These are phyloP conservation scores for Phylloporus sp. DNA, from an alignment of 768 basidiomycete genomes.

Conservation along the genomic window DNA sequence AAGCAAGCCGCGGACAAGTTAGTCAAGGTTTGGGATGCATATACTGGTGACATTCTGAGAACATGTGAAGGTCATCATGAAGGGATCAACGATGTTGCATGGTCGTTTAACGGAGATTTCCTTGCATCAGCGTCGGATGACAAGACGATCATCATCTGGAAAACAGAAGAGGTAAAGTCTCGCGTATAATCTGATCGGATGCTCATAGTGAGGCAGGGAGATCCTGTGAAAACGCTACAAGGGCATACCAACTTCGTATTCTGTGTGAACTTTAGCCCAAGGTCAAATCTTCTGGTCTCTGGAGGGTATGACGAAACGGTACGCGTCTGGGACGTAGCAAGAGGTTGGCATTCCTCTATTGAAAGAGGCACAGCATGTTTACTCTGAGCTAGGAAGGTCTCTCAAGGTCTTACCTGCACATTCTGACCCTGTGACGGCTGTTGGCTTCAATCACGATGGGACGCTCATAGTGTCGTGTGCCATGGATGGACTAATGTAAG, in stretches of 20 bases:
- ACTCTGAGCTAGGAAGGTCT: slow-evolving; percentile 56
- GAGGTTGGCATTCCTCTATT: slow-evolving; percentile 47
- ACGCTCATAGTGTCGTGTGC: slow-evolving; percentile 92
- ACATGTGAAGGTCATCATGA: slow-evolving; percentile 72
- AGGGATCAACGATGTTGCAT: slow-evolving; percentile 89
- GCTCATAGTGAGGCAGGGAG: slow-evolving; percentile 39
- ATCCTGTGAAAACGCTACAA: slow-evolving; percentile 59
- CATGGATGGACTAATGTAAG: slow-evolving; percentile 96
- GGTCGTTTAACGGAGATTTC: slow-evolving; percentile 78
- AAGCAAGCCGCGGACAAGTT: slow-evolving; percentile 79
- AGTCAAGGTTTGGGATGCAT: slow-evolving; percentile 76
- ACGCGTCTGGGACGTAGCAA: slow-evolving; percentile 92
- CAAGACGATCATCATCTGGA: slow-evolving; percentile 84
- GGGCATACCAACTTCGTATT: slow-evolving; percentile 95
- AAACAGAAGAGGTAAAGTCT: slow-evolving; percentile 54
- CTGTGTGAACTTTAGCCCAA: slow-evolving; percentile 88
- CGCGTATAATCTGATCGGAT: background rate
- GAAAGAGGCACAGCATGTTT: background rate
- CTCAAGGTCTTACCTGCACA: slow-evolving; percentile 90
- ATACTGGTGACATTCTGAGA: slow-evolving; percentile 66
- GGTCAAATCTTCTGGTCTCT: slow-evolving; percentile 86
- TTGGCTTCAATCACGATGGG: slow-evolving; percentile 92
- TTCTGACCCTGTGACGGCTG: slow-evolving; percentile 94
- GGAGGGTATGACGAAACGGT: slow-evolving; percentile 97
- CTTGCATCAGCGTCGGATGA: slow-evolving; percentile 95